These are phyloP conservation scores for Plantago elongata DNA, from an alignment of 257 asterid genomes.

Conservation along the genomic window DNA sequence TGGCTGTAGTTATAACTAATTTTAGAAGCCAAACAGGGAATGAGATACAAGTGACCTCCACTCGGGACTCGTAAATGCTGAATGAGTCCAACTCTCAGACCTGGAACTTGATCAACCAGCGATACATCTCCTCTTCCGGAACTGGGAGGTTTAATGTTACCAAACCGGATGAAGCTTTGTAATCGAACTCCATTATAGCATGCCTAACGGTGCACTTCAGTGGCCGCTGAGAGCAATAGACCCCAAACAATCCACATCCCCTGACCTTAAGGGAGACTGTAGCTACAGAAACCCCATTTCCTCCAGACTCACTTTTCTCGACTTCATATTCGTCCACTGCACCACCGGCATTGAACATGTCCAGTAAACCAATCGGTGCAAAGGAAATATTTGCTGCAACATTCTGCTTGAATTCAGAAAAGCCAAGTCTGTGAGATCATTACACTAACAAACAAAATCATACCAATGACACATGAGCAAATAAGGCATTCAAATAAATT, in stretches of 20 bases:
- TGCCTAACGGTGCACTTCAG: conserved; percentile 49
- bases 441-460: not conserved
- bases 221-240: conserved; percentile 62
- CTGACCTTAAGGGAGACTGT: conserved; percentile 50
- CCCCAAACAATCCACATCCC: conserved; percentile 86
- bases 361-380: conserved; percentile 85
- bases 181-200: conserved; percentile 38
- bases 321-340: conserved; percentile 67
- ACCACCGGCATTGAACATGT: conserved; percentile 86
- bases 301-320: conserved; percentile 21
- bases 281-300: conserved; percentile 13
- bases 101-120: conserved; percentile 62
- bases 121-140: conserved; percentile 60
- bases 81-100: conserved; percentile 28
- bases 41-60: no score
- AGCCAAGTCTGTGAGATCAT: not conserved
- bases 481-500: not conserved
- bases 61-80: no score
- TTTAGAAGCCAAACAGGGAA: no score
- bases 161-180: conserved; percentile 49
- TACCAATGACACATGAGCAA: not conserved
- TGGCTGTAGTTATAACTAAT: no score
- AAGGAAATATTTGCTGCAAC: conserved; percentile 40
- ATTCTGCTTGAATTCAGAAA: conserved; percentile 27
- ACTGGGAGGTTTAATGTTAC: conserved; percentile 44